phyloP scores from a whole-genome alignment of 2,329 filamentous ascomycete species.

The Calonectria hongkongensis region DNA sequence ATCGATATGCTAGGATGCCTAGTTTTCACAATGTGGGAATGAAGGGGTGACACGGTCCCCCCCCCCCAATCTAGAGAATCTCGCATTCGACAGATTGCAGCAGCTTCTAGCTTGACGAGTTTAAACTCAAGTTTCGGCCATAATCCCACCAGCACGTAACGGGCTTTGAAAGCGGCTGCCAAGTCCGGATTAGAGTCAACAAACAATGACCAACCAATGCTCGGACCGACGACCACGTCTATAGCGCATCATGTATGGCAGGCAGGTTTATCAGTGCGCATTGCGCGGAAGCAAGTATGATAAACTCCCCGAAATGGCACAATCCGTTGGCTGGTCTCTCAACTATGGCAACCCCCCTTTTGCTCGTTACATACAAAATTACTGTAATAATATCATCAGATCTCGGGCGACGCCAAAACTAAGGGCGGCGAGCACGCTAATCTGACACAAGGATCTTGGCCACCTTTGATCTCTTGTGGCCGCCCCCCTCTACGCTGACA shows the following conservation, averaged over 20 bases:
- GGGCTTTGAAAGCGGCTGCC: slow-evolving; percentile 5
- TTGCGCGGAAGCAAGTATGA: neutral
- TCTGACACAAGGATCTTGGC: slow-evolving; percentile 33
- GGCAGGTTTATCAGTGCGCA: slow-evolving; percentile 13
- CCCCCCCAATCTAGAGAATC: neutral
- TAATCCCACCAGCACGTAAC: slow-evolving; percentile 4
- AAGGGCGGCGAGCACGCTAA: slow-evolving; percentile 38
- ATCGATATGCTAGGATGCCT: neutral
- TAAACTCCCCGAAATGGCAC: slow-evolving; percentile 15
- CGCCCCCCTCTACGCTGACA: slow-evolving; percentile 2
- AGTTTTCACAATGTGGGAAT: neutral
- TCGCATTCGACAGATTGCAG: slow-evolving; percentile 8
- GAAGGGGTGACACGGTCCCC: slow-evolving; percentile 9
- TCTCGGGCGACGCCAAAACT: slow-evolving; percentile 25
- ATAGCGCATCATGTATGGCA: neutral
- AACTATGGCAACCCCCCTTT: slow-evolving; percentile 11
- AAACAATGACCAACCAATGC: neutral
- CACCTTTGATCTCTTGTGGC: slow-evolving; percentile 14
- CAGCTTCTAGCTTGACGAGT: slow-evolving; percentile 10
- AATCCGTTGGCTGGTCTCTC: slow-evolving; percentile 16
- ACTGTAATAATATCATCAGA: slow-evolving; percentile 36
- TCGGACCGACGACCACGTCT: slow-evolving; percentile 10
- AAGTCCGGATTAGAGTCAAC: slow-evolving; percentile 10
- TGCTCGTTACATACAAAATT: slow-evolving; percentile 35
- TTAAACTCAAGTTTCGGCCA: neutral